phyloP scores from a whole-genome alignment of 805 yeast genomes.

The Metschnikowia koreensis region DNA sequence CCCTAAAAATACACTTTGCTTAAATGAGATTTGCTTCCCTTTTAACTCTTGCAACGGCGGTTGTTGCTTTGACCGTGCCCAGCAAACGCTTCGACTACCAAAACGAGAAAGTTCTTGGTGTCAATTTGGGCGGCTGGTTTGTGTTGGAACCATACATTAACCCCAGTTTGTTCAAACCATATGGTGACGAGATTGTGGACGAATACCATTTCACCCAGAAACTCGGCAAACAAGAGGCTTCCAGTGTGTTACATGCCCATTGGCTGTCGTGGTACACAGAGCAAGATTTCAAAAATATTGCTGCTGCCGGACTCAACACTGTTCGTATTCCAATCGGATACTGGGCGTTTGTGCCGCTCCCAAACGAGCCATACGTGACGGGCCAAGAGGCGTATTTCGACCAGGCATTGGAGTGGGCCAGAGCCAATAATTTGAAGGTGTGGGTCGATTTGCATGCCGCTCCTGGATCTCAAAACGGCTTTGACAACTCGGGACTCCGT shows the following conservation, averaged over 20 bases:
- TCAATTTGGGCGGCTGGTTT: slow-evolving; percentile 88
- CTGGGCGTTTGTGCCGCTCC: slow-evolving; percentile 75
- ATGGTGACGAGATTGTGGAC: slow-evolving; percentile 57
- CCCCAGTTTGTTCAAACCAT: slow-evolving; percentile 66
- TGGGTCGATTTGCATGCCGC: slow-evolving; percentile 96
- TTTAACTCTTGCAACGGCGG: slow-evolving; percentile 12
- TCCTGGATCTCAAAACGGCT: slow-evolving; percentile 96
- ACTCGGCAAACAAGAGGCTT: slow-evolving; percentile 62
- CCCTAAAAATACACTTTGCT: background rate
- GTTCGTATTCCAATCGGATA: slow-evolving; percentile 93
- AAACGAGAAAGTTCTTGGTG: slow-evolving; percentile 53
- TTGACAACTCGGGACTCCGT: slow-evolving; percentile 88
- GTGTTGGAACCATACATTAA: slow-evolving; percentile 85
- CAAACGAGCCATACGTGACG: slow-evolving; percentile 78
- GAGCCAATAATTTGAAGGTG: slow-evolving; percentile 58
- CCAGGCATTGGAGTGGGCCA: slow-evolving; percentile 74
- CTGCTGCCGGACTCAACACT: slow-evolving; percentile 65
- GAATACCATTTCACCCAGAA: slow-evolving; percentile 67
- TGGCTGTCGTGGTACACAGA: slow-evolving; percentile 81
- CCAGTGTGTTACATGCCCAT: slow-evolving; percentile 51
- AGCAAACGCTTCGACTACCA: slow-evolving; percentile 31
- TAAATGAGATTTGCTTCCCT: slow-evolving; percentile 12
- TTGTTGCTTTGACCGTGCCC: slow-evolving; percentile 13
- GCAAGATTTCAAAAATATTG: slow-evolving; percentile 62
- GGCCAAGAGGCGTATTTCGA: slow-evolving; percentile 78